Evolutionary conservation across 371 early-diverging fungal species (phyloP), one percentile per base, ranked within the genome.

Genomic region (Haplosporangium sp.): DNA sequence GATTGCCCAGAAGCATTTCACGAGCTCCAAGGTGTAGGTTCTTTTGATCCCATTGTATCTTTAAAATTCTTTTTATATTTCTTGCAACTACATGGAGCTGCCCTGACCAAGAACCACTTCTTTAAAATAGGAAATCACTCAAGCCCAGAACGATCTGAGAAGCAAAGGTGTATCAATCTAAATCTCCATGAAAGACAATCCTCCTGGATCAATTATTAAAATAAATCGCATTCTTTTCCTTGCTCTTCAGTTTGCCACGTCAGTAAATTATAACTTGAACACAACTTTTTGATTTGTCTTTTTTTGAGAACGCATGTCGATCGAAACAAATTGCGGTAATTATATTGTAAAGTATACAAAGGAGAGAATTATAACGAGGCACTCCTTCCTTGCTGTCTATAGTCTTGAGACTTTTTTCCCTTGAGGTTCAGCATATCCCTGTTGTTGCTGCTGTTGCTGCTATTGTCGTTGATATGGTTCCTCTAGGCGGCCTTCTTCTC

Each of bases 1-100:
- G 96, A 97, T 73, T 96, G 96, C 84, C 95, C 96, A 57, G 95
- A 92, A 60, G 97, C 96, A 9, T 93, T 92, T 83, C 85, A 88
- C 59, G 93, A 93, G 71, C 88, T 97, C 27, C 88, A 92, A 88
- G 71, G 75, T 76, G 95, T 95, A 91, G 72, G 85, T 53, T 47
- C 10, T 19, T 27, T 27, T 27, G 27, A 27, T 27, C 27, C 27
- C 0, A 27, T 27, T 27, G 27, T 27, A 27, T 27, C 27, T 27
- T 27, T 27, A 27, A 27, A n/a, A 42, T 27, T 2, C 19, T 38
- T 39, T 38, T 4, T 38, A 58, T 15, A 35, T 40, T 15, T 4
- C 38, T 58, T 58, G 9, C 8, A 5, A 53, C 53, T 3, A 20
- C 50, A 3, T 53, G 53, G 19, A 53, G 40, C 57, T 3, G 37